phyloP scores from a whole-genome alignment of 2,329 filamentous ascomycete species.

The Cercospora sp. region DNA sequence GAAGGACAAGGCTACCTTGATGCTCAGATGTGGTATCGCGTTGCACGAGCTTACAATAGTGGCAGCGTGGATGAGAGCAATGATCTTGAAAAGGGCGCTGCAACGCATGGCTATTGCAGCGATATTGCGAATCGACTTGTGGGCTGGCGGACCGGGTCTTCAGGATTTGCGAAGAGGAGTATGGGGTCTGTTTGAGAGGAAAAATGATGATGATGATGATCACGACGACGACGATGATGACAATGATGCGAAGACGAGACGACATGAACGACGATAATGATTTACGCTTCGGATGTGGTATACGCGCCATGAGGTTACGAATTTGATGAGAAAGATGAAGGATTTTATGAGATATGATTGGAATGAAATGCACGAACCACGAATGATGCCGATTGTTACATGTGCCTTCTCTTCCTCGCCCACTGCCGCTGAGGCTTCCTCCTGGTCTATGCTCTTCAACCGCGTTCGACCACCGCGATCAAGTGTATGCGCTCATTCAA shows the following conservation, averaged over 20 bases:
- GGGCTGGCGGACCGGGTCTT: background rate
- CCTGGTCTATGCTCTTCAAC: background rate
- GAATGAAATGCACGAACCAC: background rate
- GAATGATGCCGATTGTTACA: background rate
- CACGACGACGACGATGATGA: background rate
- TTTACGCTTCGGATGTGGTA: background rate
- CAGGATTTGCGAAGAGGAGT: background rate
- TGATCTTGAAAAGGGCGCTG: background rate
- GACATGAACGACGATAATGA: background rate
- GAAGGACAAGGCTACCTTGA: background rate
- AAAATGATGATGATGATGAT: background rate
- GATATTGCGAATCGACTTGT: conserved; percentile 1
- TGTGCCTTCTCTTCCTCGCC: background rate
- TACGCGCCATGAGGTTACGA: background rate
- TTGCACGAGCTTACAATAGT: conserved; percentile 6
- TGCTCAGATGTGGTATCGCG: conserved; percentile 12
- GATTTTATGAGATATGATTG: background rate
- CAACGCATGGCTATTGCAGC: background rate
- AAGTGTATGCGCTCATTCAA: background rate
- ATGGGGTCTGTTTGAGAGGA: background rate
- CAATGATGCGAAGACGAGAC: background rate
- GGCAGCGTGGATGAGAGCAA: background rate
- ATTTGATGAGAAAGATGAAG: background rate
- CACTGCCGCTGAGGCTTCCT: background rate
- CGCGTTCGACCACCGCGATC: background rate